A percentile compares a stretch with the other conserved stretches of the same genome.
These are phyloP conservation scores for Phytophthora megakarya DNA, from an alignment of 352 stramenopile species.

Conservation along the genomic window DNA sequence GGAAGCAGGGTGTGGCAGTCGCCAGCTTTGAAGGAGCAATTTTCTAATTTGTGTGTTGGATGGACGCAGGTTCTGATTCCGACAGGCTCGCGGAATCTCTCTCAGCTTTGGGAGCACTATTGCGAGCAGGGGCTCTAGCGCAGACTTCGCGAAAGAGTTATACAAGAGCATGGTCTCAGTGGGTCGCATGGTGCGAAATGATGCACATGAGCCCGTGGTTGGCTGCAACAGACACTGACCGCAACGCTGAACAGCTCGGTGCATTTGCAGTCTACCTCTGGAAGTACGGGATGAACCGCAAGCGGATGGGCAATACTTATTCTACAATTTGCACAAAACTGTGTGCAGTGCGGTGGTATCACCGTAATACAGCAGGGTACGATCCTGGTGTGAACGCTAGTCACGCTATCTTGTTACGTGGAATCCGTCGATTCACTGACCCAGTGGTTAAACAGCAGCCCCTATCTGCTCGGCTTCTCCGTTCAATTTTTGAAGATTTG, in stretches of 20 bases:
- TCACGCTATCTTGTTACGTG: background rate
- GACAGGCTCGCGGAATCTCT: constrained; percentile 21
- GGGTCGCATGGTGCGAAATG: constrained; percentile 13
- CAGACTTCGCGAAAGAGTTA: constrained; percentile 10
- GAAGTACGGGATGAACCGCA: constrained; percentile 25
- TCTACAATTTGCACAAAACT: constrained; percentile 23
- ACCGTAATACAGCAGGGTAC: constrained; percentile 9
- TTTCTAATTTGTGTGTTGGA: constrained; percentile 3
- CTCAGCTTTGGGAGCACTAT: constrained; percentile 17
- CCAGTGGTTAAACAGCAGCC: too few relatives aligned
- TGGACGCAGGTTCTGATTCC: constrained; percentile 18
- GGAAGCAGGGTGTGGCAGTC: constrained; percentile 27
- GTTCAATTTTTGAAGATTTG: too few relatives aligned
- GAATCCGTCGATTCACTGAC: too few relatives aligned
- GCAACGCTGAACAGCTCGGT: constrained; percentile 19
- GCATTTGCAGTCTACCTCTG: constrained; percentile 22
- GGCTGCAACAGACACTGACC: background rate
- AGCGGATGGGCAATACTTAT: constrained; percentile 14
- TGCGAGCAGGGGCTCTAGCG: constrained; percentile 18
- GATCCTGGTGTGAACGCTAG: background rate
- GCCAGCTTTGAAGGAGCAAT: background rate
- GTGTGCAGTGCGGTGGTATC: constrained; percentile 22
- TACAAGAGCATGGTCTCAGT: constrained; percentile 10
- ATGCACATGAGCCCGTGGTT: constrained; percentile 11
- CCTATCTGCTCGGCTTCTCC: too few relatives aligned